Evolutionary conservation across 2,329 filamentous ascomycete genomes (phyloP), one percentile per base, ranked within the genome.

Genomic region (Alternaria arborescens): DNA sequence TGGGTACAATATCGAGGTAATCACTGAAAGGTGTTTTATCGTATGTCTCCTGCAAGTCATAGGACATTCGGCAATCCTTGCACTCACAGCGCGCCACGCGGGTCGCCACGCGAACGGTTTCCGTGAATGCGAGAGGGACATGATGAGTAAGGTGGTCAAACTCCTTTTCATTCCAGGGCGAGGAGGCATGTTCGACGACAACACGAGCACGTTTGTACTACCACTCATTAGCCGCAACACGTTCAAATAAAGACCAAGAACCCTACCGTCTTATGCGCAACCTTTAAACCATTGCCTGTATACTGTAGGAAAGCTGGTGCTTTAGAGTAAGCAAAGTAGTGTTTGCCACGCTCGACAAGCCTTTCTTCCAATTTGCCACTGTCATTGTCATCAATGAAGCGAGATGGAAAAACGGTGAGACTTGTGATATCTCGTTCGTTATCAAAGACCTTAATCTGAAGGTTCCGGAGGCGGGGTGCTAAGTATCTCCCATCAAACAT

Each of bases 191-290:
- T 12, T 36, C 32, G 6, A 36, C 32, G 6, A 36, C 32, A 1
- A 36, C 32, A 36, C 32, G 32, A 36, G 32, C 32, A 36, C 6
- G 12, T 36, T 36, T 36, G 6, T 36, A 36, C 32, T 36, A 16
- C 14, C 12, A 7, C 32, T 34, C 1, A 6, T 34, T 5, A 34
- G 12, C 12, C 32, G 0, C 6, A 6, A 6, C 1, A 7, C 11
- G 14, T 14, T 0, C 12, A 34, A 3, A 2, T 14, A 14, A 8
- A n/a, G n/a, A n/a, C n/a, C n/a, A n/a, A n/a, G n/a, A n/a, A n/a
- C n/a, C n/a, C n/a, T n/a, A n/a, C n/a, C n/a, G n/a, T n/a, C n/a
- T n/a, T n/a, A n/a, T n/a, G n/a, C n/a, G n/a, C n/a, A n/a, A n/a
- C n/a, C n/a, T n/a, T n/a, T n/a, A n/a, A n/a, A n/a, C n/a, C n/a